Percentiles rank a stretch among this genome's conserved stretches.
Evolutionary conservation across 192 early-diverging fungal genomes (phyloP).

Genomic region (Coemansia furcata): DNA sequence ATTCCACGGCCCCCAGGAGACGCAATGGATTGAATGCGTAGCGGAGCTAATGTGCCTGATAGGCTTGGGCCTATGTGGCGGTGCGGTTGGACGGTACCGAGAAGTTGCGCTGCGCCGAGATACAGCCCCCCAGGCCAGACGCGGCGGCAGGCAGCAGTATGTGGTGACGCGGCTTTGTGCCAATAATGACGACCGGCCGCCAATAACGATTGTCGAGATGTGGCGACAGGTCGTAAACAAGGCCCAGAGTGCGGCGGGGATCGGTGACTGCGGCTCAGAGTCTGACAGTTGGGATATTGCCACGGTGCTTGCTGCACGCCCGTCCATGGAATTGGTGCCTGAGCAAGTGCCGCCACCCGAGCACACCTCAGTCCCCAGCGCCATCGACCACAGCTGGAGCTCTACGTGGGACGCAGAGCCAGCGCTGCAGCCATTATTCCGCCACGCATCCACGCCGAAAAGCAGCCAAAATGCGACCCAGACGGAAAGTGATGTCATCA

Average conservation of each 20-base stretch:
- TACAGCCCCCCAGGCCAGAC: background rate
- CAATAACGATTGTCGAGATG: background rate
- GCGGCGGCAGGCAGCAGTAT: background rate
- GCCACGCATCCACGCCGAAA: background rate
- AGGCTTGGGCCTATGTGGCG: background rate
- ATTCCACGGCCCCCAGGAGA: background rate
- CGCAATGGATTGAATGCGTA: slow-evolving; percentile 7
- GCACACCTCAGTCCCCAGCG: background rate
- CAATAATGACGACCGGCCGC: background rate
- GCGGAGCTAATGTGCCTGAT: background rate
- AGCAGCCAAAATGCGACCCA: background rate
- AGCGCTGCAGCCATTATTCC: background rate
- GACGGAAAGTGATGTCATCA: slow-evolving; percentile 3
- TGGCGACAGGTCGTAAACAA: background rate
- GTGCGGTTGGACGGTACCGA: background rate
- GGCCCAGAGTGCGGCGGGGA: background rate
- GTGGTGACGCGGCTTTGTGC: background rate
- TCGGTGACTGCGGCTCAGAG: background rate
- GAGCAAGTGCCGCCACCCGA: background rate
- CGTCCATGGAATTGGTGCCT: background rate
- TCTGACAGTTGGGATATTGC: background rate
- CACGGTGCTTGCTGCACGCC: background rate
- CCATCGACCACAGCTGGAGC: background rate
- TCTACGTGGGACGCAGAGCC: background rate
- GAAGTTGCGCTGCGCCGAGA: background rate